Evolutionary conservation across 495 filamentous ascomycete species (phyloP).

Genomic region (Diplogelasinospora grovesii): DNA sequence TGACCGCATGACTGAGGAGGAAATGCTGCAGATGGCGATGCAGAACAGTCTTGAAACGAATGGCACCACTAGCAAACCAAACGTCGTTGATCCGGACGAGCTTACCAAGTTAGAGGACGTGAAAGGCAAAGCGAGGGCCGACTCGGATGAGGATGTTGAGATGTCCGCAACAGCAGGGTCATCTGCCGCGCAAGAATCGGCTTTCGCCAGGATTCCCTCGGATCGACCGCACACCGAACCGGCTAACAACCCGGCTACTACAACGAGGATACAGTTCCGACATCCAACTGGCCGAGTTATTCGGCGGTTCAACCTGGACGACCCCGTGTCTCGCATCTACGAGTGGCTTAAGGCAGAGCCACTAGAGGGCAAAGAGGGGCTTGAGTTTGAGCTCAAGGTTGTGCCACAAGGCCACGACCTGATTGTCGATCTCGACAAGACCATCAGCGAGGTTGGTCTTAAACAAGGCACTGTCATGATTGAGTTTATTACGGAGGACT

Average conservation of each 20-base stretch:
- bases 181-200: slow-evolving; percentile 26
- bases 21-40: slow-evolving; percentile 91
- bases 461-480: slow-evolving; percentile 92
- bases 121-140: slow-evolving; percentile 60
- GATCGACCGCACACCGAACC: slow-evolving; percentile 74
- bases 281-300: slow-evolving; percentile 76
- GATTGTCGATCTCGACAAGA: slow-evolving; percentile 63
- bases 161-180: slow-evolving; percentile 7
- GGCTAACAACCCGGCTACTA: slow-evolving; percentile 54
- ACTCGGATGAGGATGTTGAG: slow-evolving; percentile 9
- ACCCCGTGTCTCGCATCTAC: slow-evolving; percentile 75
- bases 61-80: slow-evolving; percentile 13
- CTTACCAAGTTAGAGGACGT: slow-evolving; percentile 54
- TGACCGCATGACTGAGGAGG: slow-evolving; percentile 88
- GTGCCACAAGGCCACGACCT: slow-evolving; percentile 70
- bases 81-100: slow-evolving; percentile 69
- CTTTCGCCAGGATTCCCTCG: slow-evolving; percentile 62
- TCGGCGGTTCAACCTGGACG: slow-evolving; percentile 71
- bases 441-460: slow-evolving; percentile 75
- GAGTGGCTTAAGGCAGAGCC: slow-evolving; percentile 93
- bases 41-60: slow-evolving; percentile 64
- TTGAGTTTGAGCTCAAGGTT: slow-evolving; percentile 73
- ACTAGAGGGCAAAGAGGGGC: slow-evolving; percentile 65
- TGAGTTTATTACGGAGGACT: slow-evolving; percentile 73
- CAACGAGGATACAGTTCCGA: slow-evolving; percentile 86